Evolutionary conservation across 176 grass and related monocot genomes (phyloP), one percentile per base, ranked within the genome.

Genomic region (Thalia dealbata): DNA sequence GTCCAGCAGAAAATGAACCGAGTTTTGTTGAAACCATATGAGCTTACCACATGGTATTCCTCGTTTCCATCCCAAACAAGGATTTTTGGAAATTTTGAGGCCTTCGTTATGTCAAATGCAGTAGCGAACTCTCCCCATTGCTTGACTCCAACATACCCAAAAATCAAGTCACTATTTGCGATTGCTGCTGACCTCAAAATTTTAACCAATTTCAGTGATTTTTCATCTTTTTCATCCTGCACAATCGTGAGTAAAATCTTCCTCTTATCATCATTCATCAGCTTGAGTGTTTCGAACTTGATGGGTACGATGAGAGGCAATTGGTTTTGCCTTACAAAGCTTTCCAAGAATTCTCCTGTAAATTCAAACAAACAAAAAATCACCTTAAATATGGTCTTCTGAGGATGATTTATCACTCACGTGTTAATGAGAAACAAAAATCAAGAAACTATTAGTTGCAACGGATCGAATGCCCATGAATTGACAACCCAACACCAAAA

Each of bases 111-210:
- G 79, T 92, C 83, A 68, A 93, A 99, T 78, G 83, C 75, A 67
- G 85, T 75, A 0, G 81, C 86, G 77, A 99, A 91, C 50, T 99
- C 95, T 44, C 76, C 87, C 87, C 87, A 99, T 32, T 99, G 95
- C 48, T 92, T 77, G 71, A 85, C 75, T 24, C 93, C 95, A 58
- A 93, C 82, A 67, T 90, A 93, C 71, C 90, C 87, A 70, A 99
- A 99, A 43, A 99, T 81, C 35, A 99, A 82, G 78, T 93, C 90
- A 78, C 84, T 87, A 66, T 99, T 99, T 79, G 87, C 83, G 79
- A 56, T 84, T 70, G 87, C 87, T 50, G 87, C 95, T 68, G 95
- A 84, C 72, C 85, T 92, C 61, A 99, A 64, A 73, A 85, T 77
- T 81, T 99, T 86, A 71, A 91, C 61, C 41, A 99, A 74, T 26